Percentiles rank a stretch among this genome's conserved stretches.
phyloP scores from a whole-genome alignment of 345 rosid species.

The Acer campestre region DNA sequence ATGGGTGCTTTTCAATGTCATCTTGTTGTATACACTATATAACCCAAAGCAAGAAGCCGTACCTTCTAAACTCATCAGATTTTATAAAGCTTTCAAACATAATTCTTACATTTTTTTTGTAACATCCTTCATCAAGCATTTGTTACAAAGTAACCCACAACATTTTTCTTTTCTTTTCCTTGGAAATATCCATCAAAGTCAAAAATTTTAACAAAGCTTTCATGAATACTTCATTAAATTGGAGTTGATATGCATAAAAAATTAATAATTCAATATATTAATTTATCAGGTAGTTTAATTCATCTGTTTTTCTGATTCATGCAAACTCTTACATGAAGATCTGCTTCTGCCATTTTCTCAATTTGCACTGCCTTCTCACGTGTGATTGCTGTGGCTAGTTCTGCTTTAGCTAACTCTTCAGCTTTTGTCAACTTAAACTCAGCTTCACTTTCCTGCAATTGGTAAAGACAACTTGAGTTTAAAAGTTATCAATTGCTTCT shows the following conservation, averaged over 20 bases:
- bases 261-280: neutral
- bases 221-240: neutral
- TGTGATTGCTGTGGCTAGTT: conserved; percentile 67
- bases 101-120: neutral
- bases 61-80: neutral
- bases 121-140: neutral
- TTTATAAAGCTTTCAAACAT: conserved; percentile 1
- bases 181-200: neutral
- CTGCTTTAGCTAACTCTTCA: conserved; percentile 80
- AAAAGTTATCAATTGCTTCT: conserved; percentile 12
- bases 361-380: conserved; percentile 85
- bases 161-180: neutral
- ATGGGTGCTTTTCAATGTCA: neutral
- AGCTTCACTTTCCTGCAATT: conserved; percentile 74
- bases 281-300: neutral
- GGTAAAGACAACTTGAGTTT: conserved; percentile 26
- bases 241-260: neutral
- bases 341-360: conserved; percentile 85
- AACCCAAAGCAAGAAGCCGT: neutral
- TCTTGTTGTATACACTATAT: neutral
- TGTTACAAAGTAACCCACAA: neutral
- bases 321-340: conserved; percentile 72
- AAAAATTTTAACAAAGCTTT: neutral
- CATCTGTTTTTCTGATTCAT: neutral
- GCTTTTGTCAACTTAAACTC: conserved; percentile 53